phyloP scores from a whole-genome alignment of 352 stramenopile species.

The Plasmopara muralis region DNA sequence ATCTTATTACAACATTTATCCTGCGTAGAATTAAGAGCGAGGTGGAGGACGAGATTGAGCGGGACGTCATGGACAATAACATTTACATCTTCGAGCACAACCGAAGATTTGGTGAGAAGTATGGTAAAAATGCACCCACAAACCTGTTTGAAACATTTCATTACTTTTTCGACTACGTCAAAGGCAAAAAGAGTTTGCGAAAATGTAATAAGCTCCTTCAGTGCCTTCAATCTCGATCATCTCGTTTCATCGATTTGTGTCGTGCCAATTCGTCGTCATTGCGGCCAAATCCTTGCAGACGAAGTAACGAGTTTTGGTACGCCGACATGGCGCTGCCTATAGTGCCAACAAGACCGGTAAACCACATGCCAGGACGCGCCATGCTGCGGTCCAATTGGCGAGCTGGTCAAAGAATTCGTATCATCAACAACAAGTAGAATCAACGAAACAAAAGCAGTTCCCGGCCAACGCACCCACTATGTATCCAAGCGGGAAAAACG shows the following conservation, averaged over 20 bases:
- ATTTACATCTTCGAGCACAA: too few species aligned
- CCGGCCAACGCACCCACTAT: constrained; percentile 43
- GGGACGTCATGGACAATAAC: too few species aligned
- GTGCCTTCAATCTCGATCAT: background rate
- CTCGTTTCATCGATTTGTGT: constrained; percentile 20
- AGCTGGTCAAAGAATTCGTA: constrained; percentile 20
- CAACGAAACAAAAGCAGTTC: background rate
- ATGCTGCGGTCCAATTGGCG: constrained; percentile 53
- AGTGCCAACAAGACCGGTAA: constrained; percentile 65
- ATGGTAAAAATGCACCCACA: too few species aligned
- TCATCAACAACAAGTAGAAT: constrained; percentile 2
- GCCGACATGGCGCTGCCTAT: constrained; percentile 51
- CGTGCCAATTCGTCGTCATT: constrained; percentile 67
- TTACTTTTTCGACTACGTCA: too few species aligned
- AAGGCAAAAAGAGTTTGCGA: too few species aligned
- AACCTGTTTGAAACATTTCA: too few species aligned
- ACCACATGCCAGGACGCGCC: constrained; percentile 61
- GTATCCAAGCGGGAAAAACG: constrained; percentile 66
- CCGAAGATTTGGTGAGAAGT: too few species aligned
- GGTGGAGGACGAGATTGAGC: too few species aligned
- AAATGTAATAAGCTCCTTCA: too few species aligned
- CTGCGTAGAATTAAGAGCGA: too few species aligned
- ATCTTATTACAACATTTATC: too few species aligned
- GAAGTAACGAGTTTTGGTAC: constrained; percentile 76
- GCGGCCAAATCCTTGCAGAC: constrained; percentile 66